Evolutionary conservation across 331 rosid species (phyloP).

Genomic region (Saraca asoca): DNA sequence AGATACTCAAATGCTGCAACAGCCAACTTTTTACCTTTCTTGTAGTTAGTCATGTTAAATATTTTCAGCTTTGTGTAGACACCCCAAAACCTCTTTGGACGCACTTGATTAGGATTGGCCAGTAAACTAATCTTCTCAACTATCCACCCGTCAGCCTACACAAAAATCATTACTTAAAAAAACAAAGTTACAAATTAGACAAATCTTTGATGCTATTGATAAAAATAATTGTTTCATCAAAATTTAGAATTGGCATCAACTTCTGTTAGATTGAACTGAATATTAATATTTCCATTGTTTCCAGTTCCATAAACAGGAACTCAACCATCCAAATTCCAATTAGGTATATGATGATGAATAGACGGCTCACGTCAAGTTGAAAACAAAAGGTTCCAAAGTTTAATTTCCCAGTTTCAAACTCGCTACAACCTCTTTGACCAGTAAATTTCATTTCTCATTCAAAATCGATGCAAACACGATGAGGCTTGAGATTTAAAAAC

Average conservation of each 20-base stretch:
- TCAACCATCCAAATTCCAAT: too few species aligned
- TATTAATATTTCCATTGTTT: too few species aligned
- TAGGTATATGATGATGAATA: too few species aligned
- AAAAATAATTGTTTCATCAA: not conserved
- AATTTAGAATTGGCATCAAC: not conserved
- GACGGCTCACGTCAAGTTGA: too few species aligned
- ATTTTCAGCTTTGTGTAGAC: conserved; percentile 93
- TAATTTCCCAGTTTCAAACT: too few species aligned
- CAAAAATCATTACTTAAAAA: conserved; percentile 4
- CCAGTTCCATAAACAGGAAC: too few species aligned
- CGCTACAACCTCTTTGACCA: not conserved
- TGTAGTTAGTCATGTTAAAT: conserved; percentile 91
- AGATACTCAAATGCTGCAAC: conserved; percentile 4
- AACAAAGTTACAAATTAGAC: conserved; percentile 2
- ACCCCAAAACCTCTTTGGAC: conserved; percentile 97
- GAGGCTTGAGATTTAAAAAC: not conserved
- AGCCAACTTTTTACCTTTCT: conserved; percentile 61
- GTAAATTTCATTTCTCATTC: not conserved
- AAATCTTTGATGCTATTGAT: not conserved
- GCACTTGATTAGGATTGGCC: conserved; percentile 92
- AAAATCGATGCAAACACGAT: not conserved
- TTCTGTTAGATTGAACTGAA: conserved; percentile 1
- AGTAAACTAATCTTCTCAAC: conserved; percentile 85
- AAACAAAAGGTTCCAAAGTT: too few species aligned
- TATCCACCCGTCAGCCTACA: conserved; percentile 98